Evolutionary conservation across 768 basidiomycete species (phyloP), one percentile per base, ranked within the genome.

Genomic region (Mycena latifolia): DNA sequence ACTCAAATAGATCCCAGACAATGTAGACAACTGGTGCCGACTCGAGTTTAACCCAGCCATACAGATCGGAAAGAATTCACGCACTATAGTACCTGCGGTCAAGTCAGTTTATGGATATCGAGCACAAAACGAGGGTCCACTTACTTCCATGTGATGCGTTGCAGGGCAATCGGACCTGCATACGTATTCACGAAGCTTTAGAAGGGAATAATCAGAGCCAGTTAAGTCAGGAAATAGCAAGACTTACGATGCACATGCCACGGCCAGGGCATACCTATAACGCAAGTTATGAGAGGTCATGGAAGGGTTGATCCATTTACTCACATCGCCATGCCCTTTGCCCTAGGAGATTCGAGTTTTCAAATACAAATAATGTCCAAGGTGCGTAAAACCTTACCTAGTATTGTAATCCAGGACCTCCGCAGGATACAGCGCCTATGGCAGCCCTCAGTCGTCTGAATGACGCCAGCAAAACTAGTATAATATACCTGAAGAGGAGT

Each of bases 251-350:
- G 45, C 45, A 46, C 45, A 43, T 46, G 45, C 22, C 24, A 75
- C 74, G 15, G 63, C 62, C 14, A 75, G 61, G 17, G 72, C 78
- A 56, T 78, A 81, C n/a, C n/a, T n/a, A n/a, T n/a, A n/a, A n/a
- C n/a, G n/a, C n/a, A n/a, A n/a, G n/a, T n/a, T n/a, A n/a, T n/a
- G n/a, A n/a, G n/a, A n/a, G n/a, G n/a, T n/a, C n/a, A n/a, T n/a
- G n/a, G n/a, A n/a, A n/a, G n/a, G n/a, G n/a, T n/a, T n/a, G n/a
- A n/a, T n/a, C n/a, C n/a, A n/a, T n/a, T n/a, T n/a, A n/a, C n/a
- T n/a, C n/a, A n/a, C 67, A 79, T 73, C 14, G 81, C 81, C 76
- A 84, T 80, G 52, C 82, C 82, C 70, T 84, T 84, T 6, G 82
- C 82, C 43, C 83, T 73, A n/a, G n/a, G 15, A 53, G 41, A 20